Evolutionary conservation across 129 eudicot genomes (phyloP), one percentile per base, ranked within the genome.

Genomic region (Artemisia argyi): DNA sequence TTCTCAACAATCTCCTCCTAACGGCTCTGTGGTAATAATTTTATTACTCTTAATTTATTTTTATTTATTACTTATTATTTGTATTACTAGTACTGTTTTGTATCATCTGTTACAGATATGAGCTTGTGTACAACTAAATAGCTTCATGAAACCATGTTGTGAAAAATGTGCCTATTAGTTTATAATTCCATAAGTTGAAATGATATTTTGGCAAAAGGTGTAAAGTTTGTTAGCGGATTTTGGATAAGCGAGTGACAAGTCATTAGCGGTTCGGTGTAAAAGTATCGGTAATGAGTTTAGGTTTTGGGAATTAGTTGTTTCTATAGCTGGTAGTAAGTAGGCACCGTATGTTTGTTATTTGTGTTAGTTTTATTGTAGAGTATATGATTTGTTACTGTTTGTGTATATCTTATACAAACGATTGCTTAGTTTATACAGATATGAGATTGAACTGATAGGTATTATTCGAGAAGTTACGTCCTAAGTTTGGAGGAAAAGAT

Each of bases 11-110:
- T 77, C 83, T 68, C 24, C 24, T 22, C 79, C 92, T 12, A 94
- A 90, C 52, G 98, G 87, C 57, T 80, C 91, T 4, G 65, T 83
- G 95, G 98, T 94, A 30, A 4, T 24, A 0, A 28, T 28, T 28
- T 3, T 28, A 4, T 26, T 26, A 87, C 26, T 18, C 3, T 55
- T 18, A 5, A 20, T 20, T 1, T 3, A 19, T 5, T 69, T 14
- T 12, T 52, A n/a, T 39, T 22, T 51, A 10, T 62, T 62, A 0
- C 26, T 52, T 20, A 20, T 20, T 19, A 17, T 5, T 55, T 50
- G 15, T 11, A 24, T 58, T n/a, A n/a, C n/a, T n/a, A n/a, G n/a
- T n/a, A n/a, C n/a, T n/a, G n/a, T n/a, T n/a, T 58, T 16, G 13
- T 56, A 16, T 56, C 12, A 52, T 14, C 3, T 52, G 10, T 52